phyloP scores from a whole-genome alignment of 1,284 basidiomycete genomes.

The Bjerkandera adusta region DNA sequence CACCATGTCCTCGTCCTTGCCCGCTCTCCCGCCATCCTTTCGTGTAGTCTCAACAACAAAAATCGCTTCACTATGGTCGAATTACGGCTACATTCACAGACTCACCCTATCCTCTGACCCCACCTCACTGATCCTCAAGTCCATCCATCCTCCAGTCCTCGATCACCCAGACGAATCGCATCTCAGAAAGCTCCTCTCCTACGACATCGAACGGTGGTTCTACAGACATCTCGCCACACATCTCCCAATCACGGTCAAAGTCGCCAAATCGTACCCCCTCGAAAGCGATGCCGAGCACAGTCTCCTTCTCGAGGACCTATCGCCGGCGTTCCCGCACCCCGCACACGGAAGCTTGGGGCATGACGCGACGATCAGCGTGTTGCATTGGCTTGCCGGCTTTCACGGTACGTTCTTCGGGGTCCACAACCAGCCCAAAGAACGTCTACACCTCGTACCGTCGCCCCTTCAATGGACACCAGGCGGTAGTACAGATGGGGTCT shows the following conservation, averaged over 20 bases:
- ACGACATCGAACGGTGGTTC: slow-evolving; percentile 20
- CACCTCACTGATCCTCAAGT: slow-evolving; percentile 17
- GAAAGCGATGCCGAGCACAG: slow-evolving; percentile 14
- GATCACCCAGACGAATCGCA: slow-evolving; percentile 16
- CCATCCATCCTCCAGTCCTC: slow-evolving; percentile 18
- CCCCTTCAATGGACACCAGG: slow-evolving; percentile 9
- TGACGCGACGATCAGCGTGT: slow-evolving; percentile 14
- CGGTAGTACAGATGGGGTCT: slow-evolving; percentile 12
- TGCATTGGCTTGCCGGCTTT: slow-evolving; percentile 19
- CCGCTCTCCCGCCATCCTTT: slow-evolving; percentile 13
- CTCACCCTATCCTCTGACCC: slow-evolving; percentile 12
- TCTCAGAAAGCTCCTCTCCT: slow-evolving; percentile 20
- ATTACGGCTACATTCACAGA: slow-evolving; percentile 20
- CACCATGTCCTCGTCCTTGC: background rate
- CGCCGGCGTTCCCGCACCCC: slow-evolving; percentile 13
- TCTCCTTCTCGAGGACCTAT: slow-evolving; percentile 20
- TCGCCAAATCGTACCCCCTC: slow-evolving; percentile 9
- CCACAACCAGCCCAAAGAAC: background rate
- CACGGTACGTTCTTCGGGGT: slow-evolving; percentile 16
- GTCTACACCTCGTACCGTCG: slow-evolving; percentile 9
- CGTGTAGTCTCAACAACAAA: slow-evolving; percentile 7
- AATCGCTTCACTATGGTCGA: slow-evolving; percentile 20
- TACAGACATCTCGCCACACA: slow-evolving; percentile 13
- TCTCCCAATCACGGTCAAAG: slow-evolving; percentile 2
- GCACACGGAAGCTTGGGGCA: slow-evolving; percentile 17